A percentile compares a stretch with the other conserved stretches of the same genome.
Conservation (phyloP, 345 rosid genomes). For the Brassica rapa region DNA sequence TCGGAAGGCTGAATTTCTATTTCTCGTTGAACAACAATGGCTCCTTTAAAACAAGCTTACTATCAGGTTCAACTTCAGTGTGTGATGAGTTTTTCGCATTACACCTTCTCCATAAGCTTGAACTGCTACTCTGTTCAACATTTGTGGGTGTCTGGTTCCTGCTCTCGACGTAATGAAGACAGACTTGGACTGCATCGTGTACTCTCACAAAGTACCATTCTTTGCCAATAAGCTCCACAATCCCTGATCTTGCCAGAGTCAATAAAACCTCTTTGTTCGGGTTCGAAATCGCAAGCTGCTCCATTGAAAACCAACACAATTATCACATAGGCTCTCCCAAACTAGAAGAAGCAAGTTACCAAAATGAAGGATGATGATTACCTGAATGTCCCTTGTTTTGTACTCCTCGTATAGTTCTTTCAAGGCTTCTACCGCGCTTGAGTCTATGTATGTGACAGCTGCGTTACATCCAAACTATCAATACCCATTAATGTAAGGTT, state of each 20-base stretch:
- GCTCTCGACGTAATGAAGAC: slow-evolving; percentile 74
- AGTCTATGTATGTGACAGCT: slow-evolving; percentile 89
- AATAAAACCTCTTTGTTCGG: slow-evolving; percentile 74
- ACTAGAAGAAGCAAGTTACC: not conserved
- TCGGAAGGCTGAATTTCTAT: not conserved
- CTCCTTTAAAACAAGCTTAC: slow-evolving; percentile 49
- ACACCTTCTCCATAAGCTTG: slow-evolving; percentile 44
- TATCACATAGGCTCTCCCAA: not conserved
- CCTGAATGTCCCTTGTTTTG: slow-evolving; percentile 79
- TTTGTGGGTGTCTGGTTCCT: slow-evolving; percentile 22
- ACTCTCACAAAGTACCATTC: slow-evolving; percentile 92
- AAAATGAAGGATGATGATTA: slow-evolving; percentile 11
- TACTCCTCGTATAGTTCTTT: slow-evolving; percentile 88
- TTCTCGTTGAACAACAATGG: slow-evolving; percentile 52
- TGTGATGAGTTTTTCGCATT: slow-evolving; percentile 28
- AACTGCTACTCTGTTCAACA: slow-evolving; percentile 15
- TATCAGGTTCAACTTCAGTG: slow-evolving; percentile 37
- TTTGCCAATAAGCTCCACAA: slow-evolving; percentile 78
- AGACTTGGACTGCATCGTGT: slow-evolving; percentile 93
- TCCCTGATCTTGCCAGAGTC: slow-evolving; percentile 70
- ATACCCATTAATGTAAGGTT: not conserved
- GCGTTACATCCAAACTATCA: slow-evolving; percentile 18
- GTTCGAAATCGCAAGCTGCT: slow-evolving; percentile 82
- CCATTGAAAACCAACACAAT: not conserved
- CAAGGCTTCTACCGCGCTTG: slow-evolving; percentile 88